A percentile compares a stretch with the other conserved stretches of the same genome.
Conservation (phyloP, 2,329 filamentous ascomycete genomes). For the Pseudophaeomoniella oleicola region DNA sequence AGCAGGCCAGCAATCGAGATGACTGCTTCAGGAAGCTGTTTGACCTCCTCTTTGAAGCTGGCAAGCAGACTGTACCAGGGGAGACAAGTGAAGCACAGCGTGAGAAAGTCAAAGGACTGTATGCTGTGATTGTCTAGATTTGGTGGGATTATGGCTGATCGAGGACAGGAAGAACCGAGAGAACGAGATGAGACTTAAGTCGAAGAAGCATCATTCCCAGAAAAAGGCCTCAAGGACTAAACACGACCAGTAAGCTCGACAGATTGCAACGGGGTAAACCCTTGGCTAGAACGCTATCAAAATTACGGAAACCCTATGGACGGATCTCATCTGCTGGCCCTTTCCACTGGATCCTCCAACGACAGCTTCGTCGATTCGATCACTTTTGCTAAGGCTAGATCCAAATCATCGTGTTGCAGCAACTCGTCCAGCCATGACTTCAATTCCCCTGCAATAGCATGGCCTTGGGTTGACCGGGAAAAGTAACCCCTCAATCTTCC, state of each 20-base stretch:
- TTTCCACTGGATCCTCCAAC: slow-evolving; percentile 3
- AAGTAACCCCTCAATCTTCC: slow-evolving; percentile 42
- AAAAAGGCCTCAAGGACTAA: slow-evolving; percentile 37
- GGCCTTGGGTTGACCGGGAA: slow-evolving; percentile 15
- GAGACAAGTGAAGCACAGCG: slow-evolving; percentile 43
- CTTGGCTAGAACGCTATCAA: slow-evolving; percentile 2
- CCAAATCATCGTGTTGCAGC: slow-evolving; percentile 29
- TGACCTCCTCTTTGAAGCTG: slow-evolving; percentile 37
- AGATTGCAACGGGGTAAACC: no score
- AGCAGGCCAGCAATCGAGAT: slow-evolving; percentile 45
- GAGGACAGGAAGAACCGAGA: slow-evolving; percentile 33
- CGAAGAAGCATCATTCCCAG: slow-evolving; percentile 45
- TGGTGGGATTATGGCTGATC: neutral
- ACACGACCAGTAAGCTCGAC: slow-evolving; percentile 2
- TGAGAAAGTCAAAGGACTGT: slow-evolving; percentile 38
- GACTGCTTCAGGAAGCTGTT: slow-evolving; percentile 44
- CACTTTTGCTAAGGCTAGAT: slow-evolving; percentile 39
- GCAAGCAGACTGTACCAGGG: slow-evolving; percentile 38
- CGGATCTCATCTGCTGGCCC: slow-evolving; percentile 1
- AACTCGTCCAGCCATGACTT: slow-evolving; percentile 35
- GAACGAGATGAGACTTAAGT: slow-evolving; percentile 41
- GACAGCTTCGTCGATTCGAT: slow-evolving; percentile 21
- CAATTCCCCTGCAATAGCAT: slow-evolving; percentile 29
- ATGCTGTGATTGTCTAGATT: neutral
- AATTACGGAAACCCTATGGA: neutral